Evolutionary conservation across 2,329 filamentous ascomycete genomes (phyloP), one percentile per base, ranked within the genome.

Genomic region (Cordyceps militaris): DNA sequence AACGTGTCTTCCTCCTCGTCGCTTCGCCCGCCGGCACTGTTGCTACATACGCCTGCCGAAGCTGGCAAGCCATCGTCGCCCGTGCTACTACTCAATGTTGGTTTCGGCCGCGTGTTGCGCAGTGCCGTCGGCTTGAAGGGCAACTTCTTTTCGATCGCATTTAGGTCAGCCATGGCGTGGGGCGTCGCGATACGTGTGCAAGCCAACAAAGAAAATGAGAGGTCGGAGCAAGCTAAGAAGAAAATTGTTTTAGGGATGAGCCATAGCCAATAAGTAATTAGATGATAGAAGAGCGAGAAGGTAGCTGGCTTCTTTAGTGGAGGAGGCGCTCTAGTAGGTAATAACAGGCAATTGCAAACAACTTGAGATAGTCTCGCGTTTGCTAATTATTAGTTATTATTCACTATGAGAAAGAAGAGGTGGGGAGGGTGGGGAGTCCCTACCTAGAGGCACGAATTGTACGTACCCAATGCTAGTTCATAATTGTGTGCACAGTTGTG

Each of bases 91-190:
- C 62, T 60, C 16, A 71, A 66, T 24, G 61, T 36, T 5, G 46
- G 30, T 23, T 40, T 36, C 9, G 1, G 67, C 64, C 40, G 51
- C 44, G 66, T 65, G 40, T 66, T 68, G 47, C 71, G 74, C 61
- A 75, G 66, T 21, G 71, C 75, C 2, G 77, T 79, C 13, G 76
- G 76, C 61, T 80, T 80, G 66, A 80, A 80, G 0, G 77, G 78
- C 1, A 80, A 72, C 60, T 71, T 73, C 64, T 74, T 74, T 57
- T 69, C 70, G 62, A 69, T 73, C 13, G 57, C 26, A 21, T 40
- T 49, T 5, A 28, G 26, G 48, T 73, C 70, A 11, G 66, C 66
- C 73, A 75, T 75, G 48, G 49, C 63, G 52, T 23, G 23, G 9
- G 48, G 19, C 23, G 28, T 34, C 24, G 24, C 40, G 50, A 47